phyloP scores from a whole-genome alignment of 129 eudicot genomes.

The Saussurea involucrata region DNA sequence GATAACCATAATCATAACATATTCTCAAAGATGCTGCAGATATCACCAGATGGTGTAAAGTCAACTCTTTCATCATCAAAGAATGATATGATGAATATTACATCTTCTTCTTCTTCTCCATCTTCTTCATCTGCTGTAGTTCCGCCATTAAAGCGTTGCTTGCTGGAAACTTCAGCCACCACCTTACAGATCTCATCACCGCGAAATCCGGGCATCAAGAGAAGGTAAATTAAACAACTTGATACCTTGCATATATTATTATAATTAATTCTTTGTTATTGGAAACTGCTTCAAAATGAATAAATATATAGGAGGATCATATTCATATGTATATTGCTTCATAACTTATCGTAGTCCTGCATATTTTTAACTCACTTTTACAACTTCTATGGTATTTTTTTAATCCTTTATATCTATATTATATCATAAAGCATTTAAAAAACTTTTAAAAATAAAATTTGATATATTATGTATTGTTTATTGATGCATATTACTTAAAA shows the following conservation, averaged over 20 bases:
- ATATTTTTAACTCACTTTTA: constrained; percentile 22
- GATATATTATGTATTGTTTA: too few species aligned
- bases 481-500: too few species aligned
- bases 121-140: constrained; percentile 1
- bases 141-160: constrained; percentile 42
- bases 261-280: constrained; percentile 18
- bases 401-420: background rate
- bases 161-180: constrained; percentile 33
- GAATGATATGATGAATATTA: background rate
- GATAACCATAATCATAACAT: constrained; percentile 20
- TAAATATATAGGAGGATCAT: constrained; percentile 21
- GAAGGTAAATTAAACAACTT: constrained; percentile 57
- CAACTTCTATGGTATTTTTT: constrained; percentile 21
- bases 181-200: constrained; percentile 85
- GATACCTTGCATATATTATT: constrained; percentile 1
- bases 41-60: constrained; percentile 45
- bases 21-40: constrained; percentile 73
- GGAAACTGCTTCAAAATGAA: constrained; percentile 31
- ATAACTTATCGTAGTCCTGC: constrained; percentile 5
- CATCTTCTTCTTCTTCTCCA: constrained; percentile 14
- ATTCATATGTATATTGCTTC: constrained; percentile 27
- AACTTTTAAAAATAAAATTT: too few species aligned
- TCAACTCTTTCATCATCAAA: constrained; percentile 23
- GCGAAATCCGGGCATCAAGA: constrained; percentile 87
- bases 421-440: too few species aligned